Evolutionary conservation across 371 early-diverging fungal genomes (phyloP).

Genomic region (Mucor racemosus): DNA sequence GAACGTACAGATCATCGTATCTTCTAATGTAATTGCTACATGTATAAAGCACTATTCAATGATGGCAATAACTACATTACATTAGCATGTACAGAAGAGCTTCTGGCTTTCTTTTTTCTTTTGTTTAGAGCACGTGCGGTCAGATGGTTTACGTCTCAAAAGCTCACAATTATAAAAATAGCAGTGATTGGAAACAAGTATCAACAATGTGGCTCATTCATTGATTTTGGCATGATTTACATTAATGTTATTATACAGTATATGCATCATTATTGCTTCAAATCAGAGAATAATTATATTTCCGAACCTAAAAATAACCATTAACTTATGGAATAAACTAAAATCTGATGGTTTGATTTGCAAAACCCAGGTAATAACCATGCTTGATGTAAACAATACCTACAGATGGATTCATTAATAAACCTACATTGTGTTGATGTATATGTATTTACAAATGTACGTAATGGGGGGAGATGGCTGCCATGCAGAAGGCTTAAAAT

Average conservation of each 20-base stretch:
- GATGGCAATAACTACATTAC: not conserved
- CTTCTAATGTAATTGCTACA: not conserved
- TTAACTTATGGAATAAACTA: not conserved
- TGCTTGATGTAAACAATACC: not conserved
- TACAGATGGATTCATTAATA: no score
- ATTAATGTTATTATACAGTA: not conserved
- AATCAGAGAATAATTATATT: not conserved
- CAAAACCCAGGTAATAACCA: not conserved
- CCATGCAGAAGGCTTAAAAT: no score
- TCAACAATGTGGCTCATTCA: not conserved
- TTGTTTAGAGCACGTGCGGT: not conserved
- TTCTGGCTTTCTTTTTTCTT: not conserved
- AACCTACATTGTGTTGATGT: no score
- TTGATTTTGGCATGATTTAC: not conserved
- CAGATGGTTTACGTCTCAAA: not conserved
- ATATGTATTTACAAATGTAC: no score
- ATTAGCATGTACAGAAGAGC: not conserved
- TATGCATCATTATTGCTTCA: not conserved
- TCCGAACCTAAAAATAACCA: not conserved
- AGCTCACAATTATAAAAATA: constrained; percentile 1
- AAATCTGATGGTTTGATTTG: not conserved
- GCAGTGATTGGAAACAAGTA: not conserved
- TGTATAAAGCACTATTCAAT: not conserved
- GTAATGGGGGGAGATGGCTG: no score
- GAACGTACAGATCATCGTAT: not conserved